Base-by-base conservation (phyloP, 2,329 filamentous ascomycete species). In the Cladophialophora chaetospira region DNA sequence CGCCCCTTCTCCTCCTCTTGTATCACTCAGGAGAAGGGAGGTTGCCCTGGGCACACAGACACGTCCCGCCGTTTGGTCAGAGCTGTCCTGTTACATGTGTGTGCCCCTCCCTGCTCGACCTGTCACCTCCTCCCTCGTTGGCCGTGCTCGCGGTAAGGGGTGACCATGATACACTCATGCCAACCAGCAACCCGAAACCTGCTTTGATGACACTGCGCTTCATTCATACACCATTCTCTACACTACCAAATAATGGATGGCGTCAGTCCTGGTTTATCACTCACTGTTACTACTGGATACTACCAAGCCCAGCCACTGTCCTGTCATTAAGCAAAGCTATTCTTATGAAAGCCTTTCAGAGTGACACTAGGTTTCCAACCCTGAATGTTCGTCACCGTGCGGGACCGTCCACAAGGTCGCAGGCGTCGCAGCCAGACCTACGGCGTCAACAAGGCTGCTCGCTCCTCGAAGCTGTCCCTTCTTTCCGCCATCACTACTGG, bases 381-480 rank as follows among this genome's bases (percentile, higher is more conserved):
- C 50, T 54, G 56, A 28, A 64, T 64, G 62, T 58, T 62, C 48
- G 48, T 57, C 43, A 58, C 62, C 31, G 55, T 56, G 17, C 57
- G 60, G 36, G 59, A 62, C 21, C 42, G 42, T 13, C 42, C 42
- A 28, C 62, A 64, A 55, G 62, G 62, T 48, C 59, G 60, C 46
- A 57, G 62, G 49, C 60, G 60, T 47, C 62, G 60, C 49, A 63
- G 60, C 49, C 49, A 59, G 31, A 50, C 53, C 48, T 57, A 58
- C 47, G 57, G 60, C 35, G 58, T 60, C 38, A 58, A 58, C 57
- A 63, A 60, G 49, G 51, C 61, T 29, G 57, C 60, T 45, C 62
- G 62, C 21, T 61, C 62, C 35, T 67, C 63, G 45, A 65, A 65
- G 44, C 25, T 65, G 10, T 65, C 63, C 23, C 62, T 67, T 19